phyloP scores from a whole-genome alignment of 352 stramenopile species.

The Phytophthora hybrid region DNA sequence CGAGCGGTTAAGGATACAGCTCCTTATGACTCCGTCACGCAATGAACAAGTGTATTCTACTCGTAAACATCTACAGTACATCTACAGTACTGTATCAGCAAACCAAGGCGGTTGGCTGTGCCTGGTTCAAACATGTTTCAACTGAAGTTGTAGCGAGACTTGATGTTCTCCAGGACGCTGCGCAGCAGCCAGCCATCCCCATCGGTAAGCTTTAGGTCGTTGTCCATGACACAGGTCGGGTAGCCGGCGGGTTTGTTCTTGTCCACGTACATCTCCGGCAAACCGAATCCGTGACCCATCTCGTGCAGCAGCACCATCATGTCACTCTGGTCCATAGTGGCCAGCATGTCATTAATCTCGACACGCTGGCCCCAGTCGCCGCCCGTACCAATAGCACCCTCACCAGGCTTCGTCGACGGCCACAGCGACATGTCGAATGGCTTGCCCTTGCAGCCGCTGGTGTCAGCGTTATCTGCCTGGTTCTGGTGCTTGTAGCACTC shows the following conservation, averaged over 20 bases:
- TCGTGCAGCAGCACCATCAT: slow-evolving; percentile 52
- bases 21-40: not conserved
- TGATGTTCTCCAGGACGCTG: slow-evolving; percentile 34
- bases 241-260: slow-evolving; percentile 32
- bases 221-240: slow-evolving; percentile 35
- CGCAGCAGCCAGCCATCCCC: slow-evolving; percentile 30
- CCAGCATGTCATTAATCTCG: slow-evolving; percentile 48
- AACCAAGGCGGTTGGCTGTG: not conserved
- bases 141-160: slow-evolving; percentile 21
- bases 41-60: not conserved
- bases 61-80: not conserved
- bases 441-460: slow-evolving; percentile 27
- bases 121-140: not conserved
- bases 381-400: slow-evolving; percentile 37
- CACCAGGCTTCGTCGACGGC: slow-evolving; percentile 36
- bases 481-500: slow-evolving; percentile 49
- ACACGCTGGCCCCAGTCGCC: slow-evolving; percentile 54
- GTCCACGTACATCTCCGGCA: slow-evolving; percentile 39
- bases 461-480: slow-evolving; percentile 32
- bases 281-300: slow-evolving; percentile 50
- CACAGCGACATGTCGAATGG: slow-evolving; percentile 54
- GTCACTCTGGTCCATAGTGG: slow-evolving; percentile 31
- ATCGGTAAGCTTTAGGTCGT: slow-evolving; percentile 11
- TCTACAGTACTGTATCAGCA: too few species aligned
- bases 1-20: too few species aligned